These are phyloP conservation scores for Flaveria ramosissima DNA, from an alignment of 129 eudicot species.

Conservation along the genomic window DNA sequence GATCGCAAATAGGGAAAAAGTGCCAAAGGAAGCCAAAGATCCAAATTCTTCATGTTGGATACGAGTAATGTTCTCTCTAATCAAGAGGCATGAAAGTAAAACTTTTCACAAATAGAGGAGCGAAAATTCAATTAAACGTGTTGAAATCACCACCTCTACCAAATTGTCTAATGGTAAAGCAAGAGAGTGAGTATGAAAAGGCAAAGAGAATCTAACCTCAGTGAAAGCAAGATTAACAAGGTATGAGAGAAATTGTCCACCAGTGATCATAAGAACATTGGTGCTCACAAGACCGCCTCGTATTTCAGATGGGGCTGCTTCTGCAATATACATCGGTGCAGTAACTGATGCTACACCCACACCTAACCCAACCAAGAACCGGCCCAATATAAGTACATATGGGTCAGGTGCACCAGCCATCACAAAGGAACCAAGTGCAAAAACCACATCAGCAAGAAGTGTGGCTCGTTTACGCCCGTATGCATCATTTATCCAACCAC, in stretches of 20 bases:
- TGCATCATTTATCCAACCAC: slow-evolving; percentile 84
- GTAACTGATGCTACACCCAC: slow-evolving; percentile 95
- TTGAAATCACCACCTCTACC: background rate
- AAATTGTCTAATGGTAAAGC: background rate
- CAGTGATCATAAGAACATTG: slow-evolving; percentile 94
- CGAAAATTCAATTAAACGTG: background rate
- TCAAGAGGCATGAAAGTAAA: background rate
- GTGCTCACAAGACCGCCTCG: slow-evolving; percentile 97
- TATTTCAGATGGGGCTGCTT: slow-evolving; percentile 91
- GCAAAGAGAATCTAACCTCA: slow-evolving; percentile 61
- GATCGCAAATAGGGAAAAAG: background rate
- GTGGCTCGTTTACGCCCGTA: slow-evolving; percentile 94
- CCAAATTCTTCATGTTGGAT: background rate
- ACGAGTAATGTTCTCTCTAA: background rate
- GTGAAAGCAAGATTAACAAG: slow-evolving; percentile 95
- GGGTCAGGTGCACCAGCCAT: slow-evolving; percentile 96
- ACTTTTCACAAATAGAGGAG: background rate
- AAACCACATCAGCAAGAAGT: slow-evolving; percentile 82
- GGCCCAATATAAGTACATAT: slow-evolving; percentile 79
- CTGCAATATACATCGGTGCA: slow-evolving; percentile 98
- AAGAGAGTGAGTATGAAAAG: slow-evolving; percentile 1
- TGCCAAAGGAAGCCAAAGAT: background rate
- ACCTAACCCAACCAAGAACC: slow-evolving; percentile 86
- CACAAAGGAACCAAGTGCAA: slow-evolving; percentile 66
- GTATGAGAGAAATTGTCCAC: slow-evolving; percentile 96